Evolutionary conservation across 441 rosid genomes (phyloP).

Genomic region (Flueggea neowawraea): DNA sequence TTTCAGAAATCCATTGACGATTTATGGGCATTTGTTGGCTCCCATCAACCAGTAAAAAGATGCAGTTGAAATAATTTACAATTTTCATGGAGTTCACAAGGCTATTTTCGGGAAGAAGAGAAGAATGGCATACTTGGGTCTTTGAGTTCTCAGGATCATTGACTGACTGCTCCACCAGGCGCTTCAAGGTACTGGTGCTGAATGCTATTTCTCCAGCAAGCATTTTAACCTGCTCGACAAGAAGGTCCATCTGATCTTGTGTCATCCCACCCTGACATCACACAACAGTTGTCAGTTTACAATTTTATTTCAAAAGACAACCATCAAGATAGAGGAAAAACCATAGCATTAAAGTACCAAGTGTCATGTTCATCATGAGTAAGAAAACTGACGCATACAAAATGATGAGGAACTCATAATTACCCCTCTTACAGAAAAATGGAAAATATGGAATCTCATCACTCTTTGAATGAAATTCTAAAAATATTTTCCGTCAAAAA

Average conservation of each 20-base stretch:
- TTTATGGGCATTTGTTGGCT: no score
- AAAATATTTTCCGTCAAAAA: no score
- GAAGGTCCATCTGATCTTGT: constrained; percentile 98
- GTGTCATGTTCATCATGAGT: no score
- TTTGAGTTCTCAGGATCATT: constrained; percentile 87
- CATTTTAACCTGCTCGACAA: constrained; percentile 98
- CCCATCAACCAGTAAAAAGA: no score
- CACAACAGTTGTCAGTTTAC: constrained; percentile 5
- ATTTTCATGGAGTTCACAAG: neutral
- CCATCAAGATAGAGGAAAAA: neutral
- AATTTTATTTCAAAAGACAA: neutral
- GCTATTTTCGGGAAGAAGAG: neutral
- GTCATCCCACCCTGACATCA: constrained; percentile 64
- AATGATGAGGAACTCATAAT: no score
- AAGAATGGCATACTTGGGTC: constrained; percentile 50
- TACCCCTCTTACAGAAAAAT: no score
- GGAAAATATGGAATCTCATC: no score
- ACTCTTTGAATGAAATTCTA: no score
- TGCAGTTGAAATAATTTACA: no score
- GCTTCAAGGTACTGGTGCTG: constrained; percentile 93
- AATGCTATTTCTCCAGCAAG: constrained; percentile 99
- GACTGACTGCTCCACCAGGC: constrained; percentile 82
- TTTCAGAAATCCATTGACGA: no score
- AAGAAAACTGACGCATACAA: no score
- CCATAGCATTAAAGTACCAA: neutral